Percentiles rank a stretch among this genome's conserved stretches.
Evolutionary conservation across 2,329 filamentous ascomycete species (phyloP).

Genomic region (Xylariaceae sp.): DNA sequence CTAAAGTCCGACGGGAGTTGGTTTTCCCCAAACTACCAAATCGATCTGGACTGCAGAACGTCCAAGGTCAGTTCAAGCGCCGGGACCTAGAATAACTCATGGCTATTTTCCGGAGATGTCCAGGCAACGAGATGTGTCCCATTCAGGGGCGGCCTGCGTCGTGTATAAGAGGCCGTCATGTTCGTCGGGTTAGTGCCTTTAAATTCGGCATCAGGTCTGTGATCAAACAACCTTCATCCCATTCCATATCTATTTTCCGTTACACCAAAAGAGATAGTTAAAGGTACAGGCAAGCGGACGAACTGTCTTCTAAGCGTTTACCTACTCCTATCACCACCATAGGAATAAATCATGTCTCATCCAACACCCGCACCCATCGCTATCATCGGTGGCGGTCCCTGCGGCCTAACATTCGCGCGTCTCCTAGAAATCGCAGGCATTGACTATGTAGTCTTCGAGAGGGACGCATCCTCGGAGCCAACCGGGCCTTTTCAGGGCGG

Average conservation of each 20-base stretch:
- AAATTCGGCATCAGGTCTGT: too few relatives aligned
- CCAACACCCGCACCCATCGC: conserved; percentile 22
- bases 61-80: background rate
- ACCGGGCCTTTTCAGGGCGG: conserved; percentile 37
- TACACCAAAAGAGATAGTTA: too few relatives aligned
- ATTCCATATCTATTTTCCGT: background rate
- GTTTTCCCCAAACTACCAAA: too few relatives aligned
- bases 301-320: too few relatives aligned
- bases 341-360: conserved; percentile 10
- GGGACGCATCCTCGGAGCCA: conserved; percentile 9
- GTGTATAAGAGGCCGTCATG: background rate
- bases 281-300: too few relatives aligned
- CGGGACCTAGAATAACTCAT: background rate
- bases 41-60: too few relatives aligned
- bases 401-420: conserved; percentile 26
- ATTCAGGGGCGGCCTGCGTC: background rate
- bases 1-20: background rate
- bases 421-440: conserved; percentile 20
- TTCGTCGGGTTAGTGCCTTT: too few relatives aligned
- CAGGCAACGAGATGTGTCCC: background rate
- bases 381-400: conserved; percentile 29
- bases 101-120: background rate
- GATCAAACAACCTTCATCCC: too few relatives aligned
- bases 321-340: background rate
- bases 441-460: conserved; percentile 27